phyloP scores from a whole-genome alignment of 2,329 filamentous ascomycete species.

The Ilyonectria mors-panacis region DNA sequence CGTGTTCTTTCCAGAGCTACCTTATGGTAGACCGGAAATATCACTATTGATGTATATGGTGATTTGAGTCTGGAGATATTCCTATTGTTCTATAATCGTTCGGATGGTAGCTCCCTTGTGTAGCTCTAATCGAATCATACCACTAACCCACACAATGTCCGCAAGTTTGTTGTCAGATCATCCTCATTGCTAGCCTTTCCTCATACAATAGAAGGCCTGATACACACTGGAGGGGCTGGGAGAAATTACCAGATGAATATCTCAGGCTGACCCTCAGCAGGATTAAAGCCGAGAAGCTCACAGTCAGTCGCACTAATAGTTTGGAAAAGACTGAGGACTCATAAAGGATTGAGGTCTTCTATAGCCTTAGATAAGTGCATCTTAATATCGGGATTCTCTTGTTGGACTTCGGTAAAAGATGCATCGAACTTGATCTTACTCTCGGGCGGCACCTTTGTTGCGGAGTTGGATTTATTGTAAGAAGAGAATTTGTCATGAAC shows the following conservation, averaged over 20 bases:
- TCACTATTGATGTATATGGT: constrained; percentile 99
- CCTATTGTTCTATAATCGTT: constrained; percentile 98
- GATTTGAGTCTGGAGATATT: constrained; percentile 94
- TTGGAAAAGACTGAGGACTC: constrained; percentile 92
- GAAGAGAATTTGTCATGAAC: constrained; percentile 92
- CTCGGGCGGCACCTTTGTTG: constrained; percentile 84
- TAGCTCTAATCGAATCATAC: constrained; percentile 86
- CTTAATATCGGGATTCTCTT: constrained; percentile 85
- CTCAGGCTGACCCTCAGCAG: constrained; percentile 88
- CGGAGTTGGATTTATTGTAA: constrained; percentile 90
- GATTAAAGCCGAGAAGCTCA: constrained; percentile 90
- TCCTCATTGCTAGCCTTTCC: constrained; percentile 96
- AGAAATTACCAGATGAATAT: constrained; percentile 99
- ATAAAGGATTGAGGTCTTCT: constrained; percentile 92
- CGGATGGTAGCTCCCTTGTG: constrained; percentile 87
- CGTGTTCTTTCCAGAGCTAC: constrained; percentile 88
- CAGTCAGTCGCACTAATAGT: constrained; percentile 88
- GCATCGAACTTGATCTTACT: constrained; percentile 89
- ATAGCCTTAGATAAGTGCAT: constrained; percentile 93
- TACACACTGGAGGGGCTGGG: constrained; percentile 93
- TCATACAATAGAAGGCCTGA: constrained; percentile 86
- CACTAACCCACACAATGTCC: constrained; percentile 94
- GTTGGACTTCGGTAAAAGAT: constrained; percentile 86
- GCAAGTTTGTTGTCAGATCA: constrained; percentile 95
- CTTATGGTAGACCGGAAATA: constrained; percentile 91